phyloP scores from a whole-genome alignment of 805 yeast genomes.

The Starmerella bombicola region DNA sequence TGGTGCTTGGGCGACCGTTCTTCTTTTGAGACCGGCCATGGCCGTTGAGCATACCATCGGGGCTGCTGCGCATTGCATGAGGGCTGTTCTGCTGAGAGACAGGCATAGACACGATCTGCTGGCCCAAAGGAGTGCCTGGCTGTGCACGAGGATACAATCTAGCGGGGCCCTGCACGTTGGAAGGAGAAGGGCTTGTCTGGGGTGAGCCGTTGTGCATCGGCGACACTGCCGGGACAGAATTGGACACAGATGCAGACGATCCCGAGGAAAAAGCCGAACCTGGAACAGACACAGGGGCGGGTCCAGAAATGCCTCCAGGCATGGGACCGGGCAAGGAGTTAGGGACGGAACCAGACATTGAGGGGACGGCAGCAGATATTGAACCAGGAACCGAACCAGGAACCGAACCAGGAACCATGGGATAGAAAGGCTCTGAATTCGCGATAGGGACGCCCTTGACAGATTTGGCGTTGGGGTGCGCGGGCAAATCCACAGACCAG shows the following conservation, averaged over 20 bases:
- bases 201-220: conserved; percentile 11
- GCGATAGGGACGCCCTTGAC: not conserved
- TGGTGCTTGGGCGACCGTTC: conserved; percentile 28
- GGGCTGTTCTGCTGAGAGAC: not conserved
- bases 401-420: conserved; percentile 1
- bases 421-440: not conserved
- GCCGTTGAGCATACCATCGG: not conserved
- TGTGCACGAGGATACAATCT: conserved; percentile 2
- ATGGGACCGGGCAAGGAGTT: not conserved
- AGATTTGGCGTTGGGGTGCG: not conserved
- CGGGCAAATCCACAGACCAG: conserved; percentile 5
- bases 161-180: conserved; percentile 6
- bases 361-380: not conserved
- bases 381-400: conserved; percentile 2
- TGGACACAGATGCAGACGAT: not conserved
- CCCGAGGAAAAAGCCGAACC: not conserved
- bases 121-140: conserved; percentile 1
- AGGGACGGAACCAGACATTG: conserved; percentile 3
- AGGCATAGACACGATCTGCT: not conserved
- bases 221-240: conserved; percentile 2
- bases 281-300: too few relatives aligned
- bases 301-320: not conserved
- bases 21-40: conserved; percentile 20
- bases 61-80: not conserved
- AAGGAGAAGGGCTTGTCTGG: conserved; percentile 13